A percentile compares a stretch with the other conserved stretches of the same genome.
Evolutionary conservation across 169 alveolate genomes (phyloP).

Genomic region (Eimeria necatrix): DNA sequence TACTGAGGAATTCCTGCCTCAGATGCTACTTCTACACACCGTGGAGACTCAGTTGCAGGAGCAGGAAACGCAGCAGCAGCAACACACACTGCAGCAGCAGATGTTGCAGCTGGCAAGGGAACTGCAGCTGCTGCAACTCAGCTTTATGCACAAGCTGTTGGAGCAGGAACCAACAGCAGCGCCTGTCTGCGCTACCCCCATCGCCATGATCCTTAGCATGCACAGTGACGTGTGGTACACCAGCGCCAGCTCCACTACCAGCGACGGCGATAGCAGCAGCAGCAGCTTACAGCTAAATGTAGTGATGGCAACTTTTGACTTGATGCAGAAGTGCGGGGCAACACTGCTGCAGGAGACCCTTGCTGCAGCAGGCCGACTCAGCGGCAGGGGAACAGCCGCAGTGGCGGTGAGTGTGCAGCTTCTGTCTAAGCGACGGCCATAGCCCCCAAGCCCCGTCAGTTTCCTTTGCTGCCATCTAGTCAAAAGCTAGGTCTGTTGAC

Average conservation of each 20-base stretch:
- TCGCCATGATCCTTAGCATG: constrained; percentile 28
- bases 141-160: constrained; percentile 2
- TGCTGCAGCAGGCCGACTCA: neutral
- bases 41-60: constrained; percentile 38
- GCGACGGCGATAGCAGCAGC: neutral
- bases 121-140: constrained; percentile 59
- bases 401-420: neutral
- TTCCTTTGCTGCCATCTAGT: no score
- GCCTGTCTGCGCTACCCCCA: constrained; percentile 5
- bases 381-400: neutral
- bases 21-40: constrained; percentile 33
- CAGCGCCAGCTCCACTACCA: neutral
- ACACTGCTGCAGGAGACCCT: neutral
- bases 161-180: constrained; percentile 33
- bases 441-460: no score
- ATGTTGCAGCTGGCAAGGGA: constrained; percentile 10
- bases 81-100: neutral
- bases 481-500: no score
- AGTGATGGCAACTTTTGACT: neutral
- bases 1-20: constrained; percentile 16
- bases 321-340: neutral
- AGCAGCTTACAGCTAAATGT: neutral
- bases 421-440: no score
- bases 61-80: constrained; percentile 15
- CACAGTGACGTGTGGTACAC: constrained; percentile 11